Evolutionary conservation across 257 asterid genomes (phyloP), one percentile per base, ranked within the genome.

Genomic region (Solanum chiquidenum): DNA sequence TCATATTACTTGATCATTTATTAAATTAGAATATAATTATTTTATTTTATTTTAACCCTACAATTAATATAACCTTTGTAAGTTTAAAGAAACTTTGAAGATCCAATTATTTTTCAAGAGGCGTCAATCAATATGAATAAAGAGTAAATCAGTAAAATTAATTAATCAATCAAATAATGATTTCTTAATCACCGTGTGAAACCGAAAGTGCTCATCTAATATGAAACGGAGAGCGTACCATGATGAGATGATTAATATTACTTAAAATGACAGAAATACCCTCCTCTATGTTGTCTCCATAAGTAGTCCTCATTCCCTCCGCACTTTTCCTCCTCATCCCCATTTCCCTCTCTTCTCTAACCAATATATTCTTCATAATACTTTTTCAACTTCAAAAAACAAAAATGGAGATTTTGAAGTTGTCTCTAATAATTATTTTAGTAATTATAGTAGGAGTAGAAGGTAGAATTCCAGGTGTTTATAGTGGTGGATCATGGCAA

Each of bases 401-500:
- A 5, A 14, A 49, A 42, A 79, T 79, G 84, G 84, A 79, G 64
- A 25, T 79, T 27, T 25, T 25, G 84, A 79, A 44, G 5, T 44
- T 79, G 1, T 79, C 5, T 44, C 64, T 79, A 79, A 44, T 44
- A 25, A 79, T 44, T 25, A 79, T 79, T 44, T 44, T 21, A 44
- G 25, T 79, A 44, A 13, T 44, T 40, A 6, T 79, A 79, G 25
- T 25, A 25, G 13, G 4, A n/a, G 84, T 77, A n/a, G 77, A 84
- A 35, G 77, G 75, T 29, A 84, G 87, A 84, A 62, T 84, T 4
- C 87, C 87, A 23, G 87, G 87, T 29, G 79, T 62, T 38, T 84
- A 84, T 42, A 21, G 12, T 4, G 87, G 79, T 42, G 87, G 87
- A 35, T 42, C 77, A n/a, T 85, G 87, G 87, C 87, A 85, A 66